Base-by-base conservation (phyloP, 352 stramenopile genomes). In the Aphanomyces euteiches region DNA sequence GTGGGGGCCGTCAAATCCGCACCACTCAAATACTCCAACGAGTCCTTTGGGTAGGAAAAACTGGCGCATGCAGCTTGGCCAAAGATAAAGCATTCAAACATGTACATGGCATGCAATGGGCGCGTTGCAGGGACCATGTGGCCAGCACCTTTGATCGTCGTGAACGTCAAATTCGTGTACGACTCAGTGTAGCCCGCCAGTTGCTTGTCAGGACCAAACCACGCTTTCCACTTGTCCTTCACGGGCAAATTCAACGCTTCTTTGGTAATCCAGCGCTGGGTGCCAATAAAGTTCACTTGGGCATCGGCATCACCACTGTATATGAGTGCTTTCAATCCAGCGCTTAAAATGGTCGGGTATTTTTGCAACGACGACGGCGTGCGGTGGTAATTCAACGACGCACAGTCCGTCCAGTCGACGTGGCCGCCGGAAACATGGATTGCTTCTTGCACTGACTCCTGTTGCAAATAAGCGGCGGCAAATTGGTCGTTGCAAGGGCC, bases 71-170 rank as follows among this genome's bases (percentile, higher is more conserved):
- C 72, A 17, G 87, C 13, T 5, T 45, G 7, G 39, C 65, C 65
- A 66, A 50, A 71, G 8, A 71, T 4, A 48, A 66, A 71, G 41
- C 65, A 71, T 34, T 71, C 65, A 45, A 71, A 66, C 50, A 71
- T 68, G 65, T 71, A 59, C 4, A 71, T 36, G 5, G 47, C 65
- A 66, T 71, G 65, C 12, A 71, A 53, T 34, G 65, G 65, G 5
- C 65, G 65, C 5, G 57, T 65, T 1, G 65, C 65, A 28, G 82
- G 80, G 36, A 97, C 92, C 84, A 97, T 94, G 77, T 97, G 91
- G 4, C 93, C 93, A 13, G 89, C 88, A 17, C 90, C 92, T 68
- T 96, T 93, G 71, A 98, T 90, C 0, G 91, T 98, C 65, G 95
- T 79, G 79, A 96, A 98, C 4, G 80, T 86, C 6, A 97, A 57